Evolutionary conservation across 2,329 filamentous ascomycete species (phyloP), one percentile per base, ranked within the genome.

Genomic region (Neospermospora avenae): DNA sequence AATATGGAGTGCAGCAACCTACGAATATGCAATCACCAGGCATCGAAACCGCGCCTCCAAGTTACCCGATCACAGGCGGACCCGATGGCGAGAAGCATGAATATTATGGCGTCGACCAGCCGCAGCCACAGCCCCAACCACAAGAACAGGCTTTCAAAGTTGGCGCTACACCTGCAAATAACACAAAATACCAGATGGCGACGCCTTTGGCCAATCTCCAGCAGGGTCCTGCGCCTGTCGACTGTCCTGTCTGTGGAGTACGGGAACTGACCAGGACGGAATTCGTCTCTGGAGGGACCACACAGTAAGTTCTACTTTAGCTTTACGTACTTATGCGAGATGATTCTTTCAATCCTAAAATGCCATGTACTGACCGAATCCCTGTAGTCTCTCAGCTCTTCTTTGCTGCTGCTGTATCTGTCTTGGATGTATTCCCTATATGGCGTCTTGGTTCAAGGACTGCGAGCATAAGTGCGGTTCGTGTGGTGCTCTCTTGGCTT

Each of bases 391-490:
- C 18, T 55, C 60, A 16, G 66, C 67, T 14, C 10, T 65, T 4
- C 55, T 68, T 24, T 65, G 59, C 55, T 68, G 68, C 39, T 53
- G 55, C 39, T 60, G 61, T 42, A 44, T 62, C 61, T 74, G 72
- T 60, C 59, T 77, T 28, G 74, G 76, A 22, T 78, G 76, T 61
- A 74, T 78, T 35, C 76, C 76, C 0, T 78, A 78, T 57, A 24
- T 76, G 25, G 72, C 76, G 60, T 74, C 72, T 45, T 75, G 72
- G 59, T 71, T 75, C 62, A 78, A 78, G 67, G 75, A 78, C 48
- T 74, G 75, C n/a, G 70, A 76, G 68, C 77, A 78, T 65, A 76
- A 75, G 63, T 78, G 76, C 56, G 74, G 75, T 2, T 68, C 72
- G 16, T 78, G 76, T 61, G 75, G 75, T 20, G 71, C 72, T 1